phyloP scores from a whole-genome alignment of 1,139 yeast genomes.

The Geotrichum candidum region DNA sequence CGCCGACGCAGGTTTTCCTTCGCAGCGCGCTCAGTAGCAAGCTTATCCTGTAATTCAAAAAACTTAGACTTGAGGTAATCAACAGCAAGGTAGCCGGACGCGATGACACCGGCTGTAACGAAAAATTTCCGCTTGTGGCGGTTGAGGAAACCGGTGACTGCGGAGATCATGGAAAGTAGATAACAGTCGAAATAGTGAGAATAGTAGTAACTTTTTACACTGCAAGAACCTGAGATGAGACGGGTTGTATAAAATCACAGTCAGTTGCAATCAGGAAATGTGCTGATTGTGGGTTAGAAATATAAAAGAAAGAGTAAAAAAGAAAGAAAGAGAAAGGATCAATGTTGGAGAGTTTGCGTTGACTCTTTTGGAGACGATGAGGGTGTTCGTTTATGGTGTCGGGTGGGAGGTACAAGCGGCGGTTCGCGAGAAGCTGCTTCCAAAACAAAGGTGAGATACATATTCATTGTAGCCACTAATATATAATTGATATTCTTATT shows the following conservation, averaged over 20 bases:
- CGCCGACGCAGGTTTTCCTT: slow-evolving; percentile 53
- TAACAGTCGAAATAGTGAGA: neutral
- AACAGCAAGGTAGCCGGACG: slow-evolving; percentile 53
- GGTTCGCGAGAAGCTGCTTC: neutral
- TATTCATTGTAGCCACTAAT: neutral
- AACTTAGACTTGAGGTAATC: slow-evolving; percentile 57
- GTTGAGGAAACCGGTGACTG: slow-evolving; percentile 48
- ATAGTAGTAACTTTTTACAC: neutral
- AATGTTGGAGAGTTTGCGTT: neutral
- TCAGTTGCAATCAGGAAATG: neutral
- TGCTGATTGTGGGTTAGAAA: neutral
- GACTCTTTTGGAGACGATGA: neutral
- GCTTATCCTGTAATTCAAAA: slow-evolving; percentile 58
- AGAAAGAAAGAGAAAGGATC: neutral
- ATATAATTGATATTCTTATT: neutral
- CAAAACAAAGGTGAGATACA: neutral
- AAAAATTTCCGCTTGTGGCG: slow-evolving; percentile 59
- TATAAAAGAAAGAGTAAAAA: neutral
- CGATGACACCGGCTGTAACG: slow-evolving; percentile 52
- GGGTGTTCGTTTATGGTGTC: neutral
- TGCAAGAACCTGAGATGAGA: neutral
- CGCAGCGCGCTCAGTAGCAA: slow-evolving; percentile 69
- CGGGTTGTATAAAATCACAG: neutral
- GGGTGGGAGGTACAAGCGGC: neutral
- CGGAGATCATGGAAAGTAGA: slow-evolving; percentile 41